Evolutionary conservation across 2,329 filamentous ascomycete species (phyloP), one percentile per base, ranked within the genome.

Genomic region (Aspergillus sp.): DNA sequence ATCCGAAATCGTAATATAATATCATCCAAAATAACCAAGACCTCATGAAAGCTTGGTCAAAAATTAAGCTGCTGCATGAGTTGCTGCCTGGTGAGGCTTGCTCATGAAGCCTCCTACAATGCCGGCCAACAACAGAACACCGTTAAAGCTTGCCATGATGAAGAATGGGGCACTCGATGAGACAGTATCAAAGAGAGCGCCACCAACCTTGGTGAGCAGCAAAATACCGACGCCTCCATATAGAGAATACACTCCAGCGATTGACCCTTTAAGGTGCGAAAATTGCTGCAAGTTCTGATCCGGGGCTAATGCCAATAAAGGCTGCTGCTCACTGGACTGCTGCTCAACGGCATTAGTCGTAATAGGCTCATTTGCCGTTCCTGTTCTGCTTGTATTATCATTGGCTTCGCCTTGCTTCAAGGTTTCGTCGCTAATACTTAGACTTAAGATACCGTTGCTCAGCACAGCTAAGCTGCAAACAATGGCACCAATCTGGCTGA

Each of bases 401-500:
- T 12, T 26, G 26, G 9, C 32, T 33, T 11, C 31, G 9, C 7
- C 33, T 10, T 35, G 9, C 8, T 10, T 44, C 9, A 49, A 44
- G 9, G 41, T 46, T 45, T 43, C 51, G 45, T 48, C 43, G 27
- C 39, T 45, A n/a, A 46, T 50, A 30, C 49, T 57, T 45, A 60
- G 56, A 34, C 70, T 53, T 66, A 94, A 73, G 19, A 97, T 85
- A 4, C 90, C 90, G 11, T 82, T 82, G 32, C 89, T 89, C 3
- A 98, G 77, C 1, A 93, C 81, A 1, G 88, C 90, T n/a, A 98
- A 77, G 51, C 88, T 95, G 69, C 90, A 96, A 1, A 98, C 93
- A 46, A 98, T 97, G 8, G 90, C 86, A 2, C 91, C 93, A 49
- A 98, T 97, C 67, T 98, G 93, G 58, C 88, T 94, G 59, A 95